Evolutionary conservation across 208 protist genomes (phyloP).

Genomic region (Leishmania arabica): DNA sequence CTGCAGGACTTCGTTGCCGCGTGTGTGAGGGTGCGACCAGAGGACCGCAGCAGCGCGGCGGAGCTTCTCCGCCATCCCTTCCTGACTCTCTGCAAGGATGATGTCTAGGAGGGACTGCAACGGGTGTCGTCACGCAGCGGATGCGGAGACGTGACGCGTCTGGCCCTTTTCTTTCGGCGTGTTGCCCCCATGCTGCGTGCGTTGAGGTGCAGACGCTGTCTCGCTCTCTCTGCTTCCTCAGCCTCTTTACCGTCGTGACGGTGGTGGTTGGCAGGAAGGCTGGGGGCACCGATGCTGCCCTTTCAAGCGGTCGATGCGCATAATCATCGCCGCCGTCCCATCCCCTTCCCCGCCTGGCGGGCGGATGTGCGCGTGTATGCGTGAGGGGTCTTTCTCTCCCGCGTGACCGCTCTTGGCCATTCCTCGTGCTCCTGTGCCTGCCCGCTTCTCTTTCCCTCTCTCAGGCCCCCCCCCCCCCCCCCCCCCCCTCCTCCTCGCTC

Average conservation of each 20-base stretch:
- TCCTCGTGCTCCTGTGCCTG: not conserved
- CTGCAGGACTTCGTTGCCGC: conserved; percentile 56
- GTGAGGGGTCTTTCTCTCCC: not conserved
- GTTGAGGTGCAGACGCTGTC: not conserved
- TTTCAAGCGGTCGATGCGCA: not conserved
- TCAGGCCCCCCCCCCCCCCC: not conserved
- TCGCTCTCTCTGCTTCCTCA: not conserved
- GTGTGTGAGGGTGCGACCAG: conserved; percentile 65
- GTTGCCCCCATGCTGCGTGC: not conserved
- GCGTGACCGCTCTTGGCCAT: not conserved
- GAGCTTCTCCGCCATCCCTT: conserved; percentile 77
- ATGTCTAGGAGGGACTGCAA: not conserved
- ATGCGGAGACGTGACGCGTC: not conserved
- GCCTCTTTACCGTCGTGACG: not conserved
- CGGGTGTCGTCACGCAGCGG: not conserved
- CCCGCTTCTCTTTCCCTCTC: not conserved
- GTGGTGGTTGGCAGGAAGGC: not conserved
- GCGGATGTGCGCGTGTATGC: too few species aligned
- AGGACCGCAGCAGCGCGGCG: conserved; percentile 59
- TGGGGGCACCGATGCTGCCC: not conserved
- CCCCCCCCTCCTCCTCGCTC: too few species aligned
- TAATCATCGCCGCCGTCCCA: not conserved
- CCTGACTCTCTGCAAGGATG: conserved; percentile 30
- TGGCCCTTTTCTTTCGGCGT: not conserved
- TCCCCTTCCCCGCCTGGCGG: not conserved